phyloP scores from a whole-genome alignment of 768 basidiomycete genomes.

The Sutorius australiensis region DNA sequence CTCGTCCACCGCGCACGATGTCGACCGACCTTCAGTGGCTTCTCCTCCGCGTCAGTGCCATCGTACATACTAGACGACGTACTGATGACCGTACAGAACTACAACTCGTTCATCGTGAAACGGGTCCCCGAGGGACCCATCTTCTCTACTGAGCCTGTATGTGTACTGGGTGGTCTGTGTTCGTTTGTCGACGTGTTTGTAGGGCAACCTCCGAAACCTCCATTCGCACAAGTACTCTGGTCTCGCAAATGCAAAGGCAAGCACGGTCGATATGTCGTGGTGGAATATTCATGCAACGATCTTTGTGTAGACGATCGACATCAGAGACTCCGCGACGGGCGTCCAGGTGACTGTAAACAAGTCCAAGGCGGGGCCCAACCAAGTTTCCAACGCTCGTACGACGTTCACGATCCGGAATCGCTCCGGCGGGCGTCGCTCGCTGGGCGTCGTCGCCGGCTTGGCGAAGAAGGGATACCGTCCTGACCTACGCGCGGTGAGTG shows the following conservation, averaged over 20 bases:
- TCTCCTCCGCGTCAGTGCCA: constrained; percentile 70
- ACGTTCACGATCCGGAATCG: constrained; percentile 58
- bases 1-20: constrained; percentile 48
- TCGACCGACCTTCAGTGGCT: constrained; percentile 93
- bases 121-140: constrained; percentile 64
- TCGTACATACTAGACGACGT: neutral
- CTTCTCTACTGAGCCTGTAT: constrained; percentile 82
- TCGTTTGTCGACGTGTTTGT: constrained; percentile 5
- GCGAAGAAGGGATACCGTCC: constrained; percentile 72
- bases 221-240: constrained; percentile 95
- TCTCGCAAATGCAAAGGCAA: constrained; percentile 77
- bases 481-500: constrained; percentile 72
- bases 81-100: constrained; percentile 45
- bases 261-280: neutral
- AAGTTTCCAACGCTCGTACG: constrained; percentile 47
- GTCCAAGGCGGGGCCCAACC: constrained; percentile 49
- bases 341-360: constrained; percentile 66
- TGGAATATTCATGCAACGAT: neutral
- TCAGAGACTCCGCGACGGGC: constrained; percentile 51
- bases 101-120: constrained; percentile 86
- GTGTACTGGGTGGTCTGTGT: constrained; percentile 23
- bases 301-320: constrained; percentile 55
- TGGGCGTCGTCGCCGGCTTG: constrained; percentile 56
- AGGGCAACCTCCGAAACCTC: constrained; percentile 85
- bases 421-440: constrained; percentile 66